Percentiles rank a stretch among this genome's conserved stretches.
Conservation (phyloP, 805 yeast genomes). For the Metschnikowia picachoensis region DNA sequence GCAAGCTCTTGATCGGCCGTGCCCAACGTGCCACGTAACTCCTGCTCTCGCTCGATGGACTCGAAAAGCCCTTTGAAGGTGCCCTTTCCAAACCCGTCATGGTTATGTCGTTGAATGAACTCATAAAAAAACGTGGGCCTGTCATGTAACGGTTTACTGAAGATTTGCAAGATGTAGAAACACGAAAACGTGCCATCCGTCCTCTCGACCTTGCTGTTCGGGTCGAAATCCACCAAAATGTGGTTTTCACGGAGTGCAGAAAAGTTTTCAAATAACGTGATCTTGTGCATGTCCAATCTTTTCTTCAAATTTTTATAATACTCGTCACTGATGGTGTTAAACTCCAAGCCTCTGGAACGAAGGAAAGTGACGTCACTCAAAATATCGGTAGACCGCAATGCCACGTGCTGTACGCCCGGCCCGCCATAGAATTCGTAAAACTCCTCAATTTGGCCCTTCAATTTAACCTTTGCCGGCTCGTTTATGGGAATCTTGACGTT, state of each 20-base stretch:
- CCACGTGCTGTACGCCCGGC: slow-evolving; percentile 84
- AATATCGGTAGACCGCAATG: slow-evolving; percentile 61
- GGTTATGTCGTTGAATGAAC: slow-evolving; percentile 74
- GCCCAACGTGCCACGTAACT: slow-evolving; percentile 57
- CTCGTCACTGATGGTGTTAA: slow-evolving; percentile 53
- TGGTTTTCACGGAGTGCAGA: slow-evolving; percentile 46
- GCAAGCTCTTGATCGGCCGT: slow-evolving; percentile 6
- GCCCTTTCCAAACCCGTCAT: slow-evolving; percentile 86
- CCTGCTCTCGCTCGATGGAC: slow-evolving; percentile 75
- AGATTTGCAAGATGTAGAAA: slow-evolving; percentile 77
- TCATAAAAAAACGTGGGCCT: slow-evolving; percentile 83
- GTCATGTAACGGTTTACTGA: slow-evolving; percentile 71
- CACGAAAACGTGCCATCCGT: slow-evolving; percentile 19
- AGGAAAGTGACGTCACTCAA: slow-evolving; percentile 50
- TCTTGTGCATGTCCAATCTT: slow-evolving; percentile 42
- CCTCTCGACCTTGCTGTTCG: slow-evolving; percentile 29
- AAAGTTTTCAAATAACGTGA: slow-evolving; percentile 51
- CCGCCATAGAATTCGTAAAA: slow-evolving; percentile 71
- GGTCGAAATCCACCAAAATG: slow-evolving; percentile 74
- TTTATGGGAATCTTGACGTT: slow-evolving; percentile 75
- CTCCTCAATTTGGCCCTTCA: slow-evolving; percentile 78
- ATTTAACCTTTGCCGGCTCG: slow-evolving; percentile 71
- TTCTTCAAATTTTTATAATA: slow-evolving; percentile 54
- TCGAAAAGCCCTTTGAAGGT: slow-evolving; percentile 81
- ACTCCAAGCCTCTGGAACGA: slow-evolving; percentile 62